Evolutionary conservation across 345 rosid genomes (phyloP).

Genomic region (Ceriops decandra): DNA sequence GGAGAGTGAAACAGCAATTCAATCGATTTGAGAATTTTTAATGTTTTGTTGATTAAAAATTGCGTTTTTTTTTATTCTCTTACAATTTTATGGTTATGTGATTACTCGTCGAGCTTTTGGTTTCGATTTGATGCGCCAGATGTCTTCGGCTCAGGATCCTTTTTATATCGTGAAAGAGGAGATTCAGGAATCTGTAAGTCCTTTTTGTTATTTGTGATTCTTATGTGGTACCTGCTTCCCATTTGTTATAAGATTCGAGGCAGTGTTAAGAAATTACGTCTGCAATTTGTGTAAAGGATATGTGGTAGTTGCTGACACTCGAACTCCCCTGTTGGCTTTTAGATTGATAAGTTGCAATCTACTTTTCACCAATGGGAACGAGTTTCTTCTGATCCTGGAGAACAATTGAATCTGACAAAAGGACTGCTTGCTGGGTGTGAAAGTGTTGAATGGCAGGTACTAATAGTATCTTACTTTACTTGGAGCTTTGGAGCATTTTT

Average conservation of each 20-base stretch:
- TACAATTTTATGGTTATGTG: no score
- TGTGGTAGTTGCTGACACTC: no score
- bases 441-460: slow-evolving; percentile 99
- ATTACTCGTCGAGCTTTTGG: neutral
- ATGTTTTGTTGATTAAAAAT: no score
- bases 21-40: no score
- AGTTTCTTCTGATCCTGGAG: slow-evolving; percentile 51
- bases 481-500: neutral
- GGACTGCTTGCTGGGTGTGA: slow-evolving; percentile 72
- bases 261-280: no score
- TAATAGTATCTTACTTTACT: neutral
- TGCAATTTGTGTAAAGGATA: no score
- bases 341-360: slow-evolving; percentile 93
- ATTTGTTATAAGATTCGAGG: no score
- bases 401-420: slow-evolving; percentile 54
- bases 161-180: slow-evolving; percentile 97
- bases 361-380: slow-evolving; percentile 88
- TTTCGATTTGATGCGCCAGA: slow-evolving; percentile 12
- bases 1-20: no score
- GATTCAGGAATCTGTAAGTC: slow-evolving; percentile 93
- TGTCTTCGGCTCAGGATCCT: slow-evolving; percentile 99
- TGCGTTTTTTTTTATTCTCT: no score
- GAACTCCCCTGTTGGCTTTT: slow-evolving; percentile 13
- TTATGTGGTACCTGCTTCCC: neutral
- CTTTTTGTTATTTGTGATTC: neutral